A percentile compares a stretch with the other conserved stretches of the same genome.
Conservation (phyloP, 2,329 filamentous ascomycete genomes). For the Arthroderma sp. region DNA sequence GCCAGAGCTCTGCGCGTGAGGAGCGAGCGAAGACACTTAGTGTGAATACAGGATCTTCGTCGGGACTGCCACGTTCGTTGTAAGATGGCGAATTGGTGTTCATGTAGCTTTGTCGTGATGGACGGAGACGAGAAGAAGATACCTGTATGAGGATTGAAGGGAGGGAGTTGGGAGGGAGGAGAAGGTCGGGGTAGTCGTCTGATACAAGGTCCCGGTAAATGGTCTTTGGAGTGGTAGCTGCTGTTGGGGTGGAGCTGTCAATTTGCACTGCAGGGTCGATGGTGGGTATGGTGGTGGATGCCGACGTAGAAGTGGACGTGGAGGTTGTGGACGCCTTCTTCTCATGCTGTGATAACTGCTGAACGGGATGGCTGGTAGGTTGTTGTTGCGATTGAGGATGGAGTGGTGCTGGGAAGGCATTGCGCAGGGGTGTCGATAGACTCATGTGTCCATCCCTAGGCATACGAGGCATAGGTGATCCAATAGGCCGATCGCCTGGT, state of each 20-base stretch:
- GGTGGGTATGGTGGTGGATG: conserved; percentile 22
- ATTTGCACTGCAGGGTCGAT: conserved; percentile 26
- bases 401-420: conserved; percentile 55
- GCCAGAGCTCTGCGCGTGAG: conserved; percentile 71
- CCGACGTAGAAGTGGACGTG: not conserved
- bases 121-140: conserved; percentile 87
- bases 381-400: conserved; percentile 58
- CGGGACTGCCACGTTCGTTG: conserved; percentile 25
- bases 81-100: conserved; percentile 47
- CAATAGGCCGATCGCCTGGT: conserved; percentile 47
- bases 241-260: conserved; percentile 22
- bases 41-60: conserved; percentile 90
- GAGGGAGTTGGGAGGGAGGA: conserved; percentile 78
- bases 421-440: conserved; percentile 46
- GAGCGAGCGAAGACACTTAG: conserved; percentile 66
- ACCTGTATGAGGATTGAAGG: conserved; percentile 76
- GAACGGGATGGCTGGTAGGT: conserved; percentile 7
- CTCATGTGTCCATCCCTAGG: conserved; percentile 41
- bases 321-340: conserved; percentile 18
- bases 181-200: conserved; percentile 73
- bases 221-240: conserved; percentile 1
- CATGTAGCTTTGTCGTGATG: conserved; percentile 73
- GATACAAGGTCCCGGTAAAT: conserved; percentile 70
- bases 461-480: conserved; percentile 48
- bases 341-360: conserved; percentile 11